Evolutionary conservation across 495 filamentous ascomycete species (phyloP), one percentile per base, ranked within the genome.

Genomic region (Penicillium cinerascens): DNA sequence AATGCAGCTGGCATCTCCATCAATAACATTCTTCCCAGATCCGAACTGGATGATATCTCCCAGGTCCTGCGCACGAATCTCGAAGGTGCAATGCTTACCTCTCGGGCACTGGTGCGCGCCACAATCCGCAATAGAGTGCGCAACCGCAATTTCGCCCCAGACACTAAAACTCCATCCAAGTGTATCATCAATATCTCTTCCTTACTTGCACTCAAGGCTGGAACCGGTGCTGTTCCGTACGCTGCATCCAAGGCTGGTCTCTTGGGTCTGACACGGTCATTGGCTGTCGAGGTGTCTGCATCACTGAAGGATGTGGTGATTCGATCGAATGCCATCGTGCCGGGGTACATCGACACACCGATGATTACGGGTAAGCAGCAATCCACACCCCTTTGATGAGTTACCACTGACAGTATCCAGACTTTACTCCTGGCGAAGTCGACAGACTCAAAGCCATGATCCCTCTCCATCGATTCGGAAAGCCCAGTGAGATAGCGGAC

Each of bases 171-270:
- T 0, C 29, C 50, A 9, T 74, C 74, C 3, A 74, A 69, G 60
- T 87, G 82, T 57, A 91, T 95, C 42, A 87, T 95, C 66, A 95
- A 93, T 54, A 68, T 95, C 20, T 82, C 89, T 4, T 89, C 86
- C 18, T 67, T 93, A 18, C 72, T 93, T 13, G 89, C 81, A 0
- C 44, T 79, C 2, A 83, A 84, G 47, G 82, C 78, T 0, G 83
- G 82, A 3, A 68, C 63, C 1, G 90, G 90, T 0, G 81, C 87
- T 9, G 77, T 84, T 4, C 79, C 84, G 2, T 95, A 95, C 62
- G 84, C 86, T 6, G 89, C 90, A 1, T 82, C 83, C 27, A 95
- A 95, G 65, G 88, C 90, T 1, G 90, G 89, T 1, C 63, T 92
- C 1, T 52, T 93, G 1, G 89, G 88, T 71, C 68, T 95, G 29